phyloP scores from a whole-genome alignment of 768 basidiomycete genomes.

The Serendipita sp. region DNA sequence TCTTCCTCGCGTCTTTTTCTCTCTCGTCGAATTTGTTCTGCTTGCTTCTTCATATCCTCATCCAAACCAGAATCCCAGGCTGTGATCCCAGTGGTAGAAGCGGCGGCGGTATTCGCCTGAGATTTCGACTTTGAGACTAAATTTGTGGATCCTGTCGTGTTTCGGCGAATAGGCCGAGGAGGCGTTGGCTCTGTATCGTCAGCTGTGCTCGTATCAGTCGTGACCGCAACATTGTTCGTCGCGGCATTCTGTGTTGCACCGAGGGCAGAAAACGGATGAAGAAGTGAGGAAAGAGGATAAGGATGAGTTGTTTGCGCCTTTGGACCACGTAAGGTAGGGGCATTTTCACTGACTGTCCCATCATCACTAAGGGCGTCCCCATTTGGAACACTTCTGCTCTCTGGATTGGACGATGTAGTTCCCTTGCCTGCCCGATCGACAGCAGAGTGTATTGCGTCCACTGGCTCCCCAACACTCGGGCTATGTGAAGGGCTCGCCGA shows the following conservation, averaged over 20 bases:
- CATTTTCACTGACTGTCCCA: background rate
- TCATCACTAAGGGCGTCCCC: too few species aligned
- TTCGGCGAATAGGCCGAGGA: conserved; percentile 39
- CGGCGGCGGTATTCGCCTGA: conserved; percentile 16
- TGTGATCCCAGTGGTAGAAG: conserved; percentile 22
- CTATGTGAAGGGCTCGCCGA: background rate
- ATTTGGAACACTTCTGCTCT: background rate
- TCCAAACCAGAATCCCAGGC: conserved; percentile 42
- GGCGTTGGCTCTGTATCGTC: background rate
- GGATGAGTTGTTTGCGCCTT: background rate
- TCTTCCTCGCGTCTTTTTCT: conserved; percentile 58
- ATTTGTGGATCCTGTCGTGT: conserved; percentile 46
- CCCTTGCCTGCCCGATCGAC: background rate
- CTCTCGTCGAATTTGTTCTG: conserved; percentile 72
- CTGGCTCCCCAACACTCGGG: background rate
- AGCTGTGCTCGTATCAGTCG: too few species aligned
- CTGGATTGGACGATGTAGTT: background rate
- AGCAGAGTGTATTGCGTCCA: background rate
- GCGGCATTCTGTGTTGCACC: background rate
- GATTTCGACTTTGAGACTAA: conserved; percentile 12
- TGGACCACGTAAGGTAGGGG: background rate
- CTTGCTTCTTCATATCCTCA: conserved; percentile 74
- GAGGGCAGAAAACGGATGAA: background rate
- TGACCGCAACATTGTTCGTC: background rate
- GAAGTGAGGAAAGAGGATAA: background rate